Percentiles rank a stretch among this genome's conserved stretches.
Evolutionary conservation across 306 rosid species (phyloP).

Genomic region (Styphnolobium japonicum): DNA sequence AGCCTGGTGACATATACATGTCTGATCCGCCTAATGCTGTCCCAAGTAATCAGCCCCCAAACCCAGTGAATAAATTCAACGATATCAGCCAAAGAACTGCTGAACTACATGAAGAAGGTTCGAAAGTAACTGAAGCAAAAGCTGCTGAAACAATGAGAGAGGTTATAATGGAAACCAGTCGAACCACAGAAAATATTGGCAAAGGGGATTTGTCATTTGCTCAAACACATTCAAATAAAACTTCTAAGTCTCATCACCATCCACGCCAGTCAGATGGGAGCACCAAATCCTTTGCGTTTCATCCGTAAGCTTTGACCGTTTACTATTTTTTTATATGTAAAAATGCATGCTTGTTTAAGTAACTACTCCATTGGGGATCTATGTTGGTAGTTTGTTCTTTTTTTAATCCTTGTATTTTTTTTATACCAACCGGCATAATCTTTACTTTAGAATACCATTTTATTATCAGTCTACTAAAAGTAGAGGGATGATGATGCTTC

Average conservation of each 20-base stretch:
- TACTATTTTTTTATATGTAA: background rate
- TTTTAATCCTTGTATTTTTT: too few relatives aligned
- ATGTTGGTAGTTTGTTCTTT: background rate
- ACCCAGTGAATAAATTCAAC: conserved; percentile 31
- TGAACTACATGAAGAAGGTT: conserved; percentile 23
- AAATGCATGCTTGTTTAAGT: background rate
- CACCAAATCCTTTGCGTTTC: conserved; percentile 67
- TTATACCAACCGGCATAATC: background rate
- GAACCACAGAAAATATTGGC: background rate
- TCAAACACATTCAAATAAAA: background rate
- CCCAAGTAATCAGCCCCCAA: conserved; percentile 25
- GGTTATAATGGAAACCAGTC: conserved; percentile 58
- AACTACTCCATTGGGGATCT: background rate
- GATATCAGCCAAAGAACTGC: conserved; percentile 28
- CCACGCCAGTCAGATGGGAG: conserved; percentile 49
- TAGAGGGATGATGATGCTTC: background rate
- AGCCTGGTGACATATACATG: conserved; percentile 30
- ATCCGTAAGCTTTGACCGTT: conserved; percentile 46
- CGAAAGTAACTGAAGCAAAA: conserved; percentile 44
- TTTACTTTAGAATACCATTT: background rate
- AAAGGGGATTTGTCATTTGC: conserved; percentile 2
- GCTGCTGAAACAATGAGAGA: conserved; percentile 81
- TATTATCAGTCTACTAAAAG: background rate
- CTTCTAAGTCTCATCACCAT: background rate
- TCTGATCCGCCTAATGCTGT: conserved; percentile 26